Conservation (phyloP, 1,284 basidiomycete species). For the Pseudozyma tsukubaensis region DNA sequence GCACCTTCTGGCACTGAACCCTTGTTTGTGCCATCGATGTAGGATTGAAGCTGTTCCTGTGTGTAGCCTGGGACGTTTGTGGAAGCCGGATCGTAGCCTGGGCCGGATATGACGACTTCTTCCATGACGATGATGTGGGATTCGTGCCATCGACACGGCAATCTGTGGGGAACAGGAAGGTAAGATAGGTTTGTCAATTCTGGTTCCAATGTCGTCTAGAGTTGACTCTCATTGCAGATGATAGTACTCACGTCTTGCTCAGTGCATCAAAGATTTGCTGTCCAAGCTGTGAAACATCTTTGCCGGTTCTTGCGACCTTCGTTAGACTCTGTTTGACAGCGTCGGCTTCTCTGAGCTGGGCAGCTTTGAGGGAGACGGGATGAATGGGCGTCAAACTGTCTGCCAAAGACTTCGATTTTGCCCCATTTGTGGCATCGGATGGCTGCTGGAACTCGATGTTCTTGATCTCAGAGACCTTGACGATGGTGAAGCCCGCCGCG, state of each 20-base stretch:
- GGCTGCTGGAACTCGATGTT: constrained; percentile 47
- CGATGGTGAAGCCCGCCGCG: constrained; percentile 58
- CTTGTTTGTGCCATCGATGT: constrained; percentile 43
- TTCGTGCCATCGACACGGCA: constrained; percentile 66
- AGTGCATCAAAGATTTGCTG: constrained; percentile 64
- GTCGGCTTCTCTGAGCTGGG: constrained; percentile 51
- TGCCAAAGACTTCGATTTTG: constrained; percentile 9
- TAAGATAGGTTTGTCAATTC: not conserved
- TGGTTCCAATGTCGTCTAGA: too few species aligned
- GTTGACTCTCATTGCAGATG: not conserved
- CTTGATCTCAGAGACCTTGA: constrained; percentile 59
- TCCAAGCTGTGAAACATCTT: constrained; percentile 55
- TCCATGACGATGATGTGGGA: constrained; percentile 68
- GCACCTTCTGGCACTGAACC: constrained; percentile 42
- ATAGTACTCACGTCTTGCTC: constrained; percentile 64
- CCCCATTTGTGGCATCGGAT: constrained; percentile 8
- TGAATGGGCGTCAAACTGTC: constrained; percentile 36
- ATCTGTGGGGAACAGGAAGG: constrained; percentile 14
- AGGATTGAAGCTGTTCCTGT: constrained; percentile 50
- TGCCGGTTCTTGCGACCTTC: constrained; percentile 51
- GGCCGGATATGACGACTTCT: constrained; percentile 63
- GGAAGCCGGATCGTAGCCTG: constrained; percentile 55
- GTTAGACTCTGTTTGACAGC: constrained; percentile 50
- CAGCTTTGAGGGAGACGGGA: constrained; percentile 45
- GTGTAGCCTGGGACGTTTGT: constrained; percentile 59